A percentile compares a stretch with the other conserved stretches of the same genome.
These are phyloP conservation scores for Yamadazyma mexicana DNA, from an alignment of 1,139 yeast genomes.

Conservation along the genomic window DNA sequence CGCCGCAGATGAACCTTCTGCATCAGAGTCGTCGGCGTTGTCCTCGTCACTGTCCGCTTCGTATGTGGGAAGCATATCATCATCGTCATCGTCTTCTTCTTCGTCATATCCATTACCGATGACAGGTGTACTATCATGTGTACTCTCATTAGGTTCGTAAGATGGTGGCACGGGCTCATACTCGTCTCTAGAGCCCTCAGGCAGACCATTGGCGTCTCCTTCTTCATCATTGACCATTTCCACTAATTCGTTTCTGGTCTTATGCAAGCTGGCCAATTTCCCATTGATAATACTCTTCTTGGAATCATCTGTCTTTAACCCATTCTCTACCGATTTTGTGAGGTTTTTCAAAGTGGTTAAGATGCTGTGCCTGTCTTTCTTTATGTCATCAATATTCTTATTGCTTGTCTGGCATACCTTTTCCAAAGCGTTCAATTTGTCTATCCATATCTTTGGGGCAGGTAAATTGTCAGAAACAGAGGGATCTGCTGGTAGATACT, in stretches of 20 bases:
- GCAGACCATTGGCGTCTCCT: background rate
- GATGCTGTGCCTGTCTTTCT: conserved; percentile 39
- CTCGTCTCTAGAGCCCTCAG: conserved; percentile 11
- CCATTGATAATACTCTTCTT: conserved; percentile 43
- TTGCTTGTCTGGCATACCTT: conserved; percentile 39
- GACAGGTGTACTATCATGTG: conserved; percentile 20
- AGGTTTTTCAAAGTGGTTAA: conserved; percentile 44
- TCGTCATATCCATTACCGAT: conserved; percentile 12
- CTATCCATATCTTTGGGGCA: conserved; percentile 49
- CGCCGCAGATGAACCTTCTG: background rate
- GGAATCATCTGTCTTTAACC: conserved; percentile 44
- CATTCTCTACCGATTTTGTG: conserved; percentile 39
- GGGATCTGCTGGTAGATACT: conserved; percentile 43
- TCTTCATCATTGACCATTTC: conserved; percentile 37
- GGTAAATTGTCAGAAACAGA: conserved; percentile 49
- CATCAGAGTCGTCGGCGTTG: background rate
- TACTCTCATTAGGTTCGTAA: conserved; percentile 10
- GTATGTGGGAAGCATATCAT: conserved; percentile 26
- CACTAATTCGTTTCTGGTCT: conserved; percentile 47
- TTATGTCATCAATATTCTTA: conserved; percentile 37
- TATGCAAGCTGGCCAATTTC: conserved; percentile 33
- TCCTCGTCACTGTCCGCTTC: conserved; percentile 21
- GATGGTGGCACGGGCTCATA: conserved; percentile 13
- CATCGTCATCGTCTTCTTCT: conserved; percentile 20
- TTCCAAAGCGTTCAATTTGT: conserved; percentile 46